These are phyloP conservation scores for Cytospora schulzeri DNA, from an alignment of 2,329 filamentous ascomycete genomes.

Conservation along the genomic window DNA sequence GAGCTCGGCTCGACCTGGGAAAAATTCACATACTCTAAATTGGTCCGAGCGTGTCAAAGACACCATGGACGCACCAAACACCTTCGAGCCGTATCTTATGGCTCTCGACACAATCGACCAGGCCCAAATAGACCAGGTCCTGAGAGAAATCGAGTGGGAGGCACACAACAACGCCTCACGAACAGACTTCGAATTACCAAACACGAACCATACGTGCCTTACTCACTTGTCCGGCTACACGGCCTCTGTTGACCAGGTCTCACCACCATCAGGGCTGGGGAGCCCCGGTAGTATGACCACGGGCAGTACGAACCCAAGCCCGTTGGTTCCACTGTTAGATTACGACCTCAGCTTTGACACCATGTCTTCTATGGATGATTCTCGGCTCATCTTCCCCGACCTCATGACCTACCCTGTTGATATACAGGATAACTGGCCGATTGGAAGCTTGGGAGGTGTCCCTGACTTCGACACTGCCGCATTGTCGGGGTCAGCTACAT, in stretches of 20 bases:
- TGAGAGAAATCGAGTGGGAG: slow-evolving; percentile 5
- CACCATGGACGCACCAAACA: slow-evolving; percentile 5
- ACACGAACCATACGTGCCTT: neutral
- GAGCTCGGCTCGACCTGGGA: neutral
- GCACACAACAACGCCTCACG: neutral
- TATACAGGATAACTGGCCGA: neutral
- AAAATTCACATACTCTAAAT: neutral
- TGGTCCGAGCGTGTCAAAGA: neutral
- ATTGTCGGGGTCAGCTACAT: neutral
- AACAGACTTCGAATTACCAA: neutral
- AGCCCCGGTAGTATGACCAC: slow-evolving; percentile 20
- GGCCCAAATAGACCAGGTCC: slow-evolving; percentile 1
- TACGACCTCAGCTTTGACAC: slow-evolving; percentile 3
- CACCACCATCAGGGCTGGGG: slow-evolving; percentile 7
- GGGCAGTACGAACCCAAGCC: slow-evolving; percentile 17
- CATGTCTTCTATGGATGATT: neutral
- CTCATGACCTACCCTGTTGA: neutral
- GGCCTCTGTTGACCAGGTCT: neutral
- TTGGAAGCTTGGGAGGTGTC: neutral
- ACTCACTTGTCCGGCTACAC: neutral
- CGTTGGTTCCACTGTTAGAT: slow-evolving; percentile 8
- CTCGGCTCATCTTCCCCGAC: neutral
- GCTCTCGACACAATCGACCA: slow-evolving; percentile 1
- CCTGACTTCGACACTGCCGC: neutral
- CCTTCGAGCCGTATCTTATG: slow-evolving; percentile 5